Conservation (phyloP, 139 green algal species). For the Volvox reticuliferus region DNA sequence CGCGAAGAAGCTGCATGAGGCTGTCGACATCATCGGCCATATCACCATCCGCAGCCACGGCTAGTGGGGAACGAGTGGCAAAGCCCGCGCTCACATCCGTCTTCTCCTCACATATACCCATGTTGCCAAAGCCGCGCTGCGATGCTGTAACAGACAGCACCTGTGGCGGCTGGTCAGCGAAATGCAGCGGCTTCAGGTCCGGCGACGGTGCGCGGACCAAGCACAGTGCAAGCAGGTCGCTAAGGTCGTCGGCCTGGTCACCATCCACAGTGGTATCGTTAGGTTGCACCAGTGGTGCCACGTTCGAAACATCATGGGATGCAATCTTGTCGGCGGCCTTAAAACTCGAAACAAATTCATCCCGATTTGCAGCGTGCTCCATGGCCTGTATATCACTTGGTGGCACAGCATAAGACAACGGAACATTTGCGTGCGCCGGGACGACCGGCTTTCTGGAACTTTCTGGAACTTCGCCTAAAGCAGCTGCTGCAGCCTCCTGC, state of each 20-base stretch:
- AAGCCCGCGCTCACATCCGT: neutral
- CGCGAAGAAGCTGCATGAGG: neutral
- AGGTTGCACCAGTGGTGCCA: neutral
- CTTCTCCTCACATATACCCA: neutral
- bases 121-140: neutral
- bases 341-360: no score
- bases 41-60: neutral
- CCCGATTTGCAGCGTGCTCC: neutral
- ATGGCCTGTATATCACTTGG: neutral
- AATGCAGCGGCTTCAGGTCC: neutral
- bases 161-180: neutral
- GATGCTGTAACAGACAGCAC: no score
- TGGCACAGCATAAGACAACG: neutral
- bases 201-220: neutral
- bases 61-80: neutral
- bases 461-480: neutral
- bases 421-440: neutral
- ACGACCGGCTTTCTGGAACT: neutral
- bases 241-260: neutral
- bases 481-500: neutral
- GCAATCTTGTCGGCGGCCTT: no score
- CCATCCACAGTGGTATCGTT: neutral
- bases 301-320: no score
- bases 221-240: constrained; percentile 23
- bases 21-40: neutral